Base-by-base conservation (phyloP, 1,284 basidiomycete species). In the Cerioporus squamosus region DNA sequence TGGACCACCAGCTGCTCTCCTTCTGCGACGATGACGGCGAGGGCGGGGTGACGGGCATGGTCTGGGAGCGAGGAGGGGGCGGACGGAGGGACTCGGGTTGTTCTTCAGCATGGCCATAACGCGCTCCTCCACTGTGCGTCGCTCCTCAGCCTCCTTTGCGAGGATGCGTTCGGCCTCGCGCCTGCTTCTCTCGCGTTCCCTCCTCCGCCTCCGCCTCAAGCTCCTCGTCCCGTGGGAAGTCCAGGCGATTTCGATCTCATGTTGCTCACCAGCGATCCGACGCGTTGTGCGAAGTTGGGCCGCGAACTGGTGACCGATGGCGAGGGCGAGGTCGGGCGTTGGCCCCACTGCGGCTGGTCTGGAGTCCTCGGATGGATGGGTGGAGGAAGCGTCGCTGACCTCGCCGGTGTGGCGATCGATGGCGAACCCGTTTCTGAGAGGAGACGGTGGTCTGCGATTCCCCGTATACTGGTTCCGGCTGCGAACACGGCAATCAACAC, bases 151-250 rank as follows among this genome's bases (percentile, higher is more conserved):
- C 70, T 93, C 91, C 54, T 75, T 77, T 1, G 79, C 86, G 29
- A 93, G 73, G 63, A 93, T 93, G 2, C 77, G 78, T 69, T 93
- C 91, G 0, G 91, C 91, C 71, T 92, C 89, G 31, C 84, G 77
- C 53, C 91, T 76, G 63, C 87, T 90, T 47, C 79, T 74, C 66
- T 92, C 91, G 44, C 90, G 82, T 70, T 92, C 89, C 33, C 83
- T 76, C 59, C n/a, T 87, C 83, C 10, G 90, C 90, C 60, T 92
- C 87, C 5, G 88, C 90, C 71, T 92, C 90, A 10, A 93, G 72
- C 67, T 93, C 88, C 0, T 87, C 88, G 68, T 91, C 89, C n/a
- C 2, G 85, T 84, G 2, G 82, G 87, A 59, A 88, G 76, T 20
- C 69, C 67, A 18, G 77, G 74, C 3, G 82, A 78, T 43, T 77